These are phyloP conservation scores for Naumovozyma dairenensis DNA, from an alignment of 805 yeast species.

Conservation along the genomic window DNA sequence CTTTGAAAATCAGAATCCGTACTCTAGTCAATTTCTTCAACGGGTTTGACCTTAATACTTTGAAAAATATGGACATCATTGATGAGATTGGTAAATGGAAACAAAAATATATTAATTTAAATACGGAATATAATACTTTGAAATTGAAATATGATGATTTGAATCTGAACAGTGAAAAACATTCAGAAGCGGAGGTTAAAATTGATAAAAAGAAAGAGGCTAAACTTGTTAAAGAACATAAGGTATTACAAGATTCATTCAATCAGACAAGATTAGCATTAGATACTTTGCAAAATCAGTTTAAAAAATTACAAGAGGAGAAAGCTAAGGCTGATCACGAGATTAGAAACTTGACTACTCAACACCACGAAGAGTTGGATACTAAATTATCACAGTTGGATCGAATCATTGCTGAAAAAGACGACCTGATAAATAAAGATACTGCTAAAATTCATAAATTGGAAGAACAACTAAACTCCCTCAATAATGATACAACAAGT, in stretches of 20 bases:
- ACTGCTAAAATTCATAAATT: too few species aligned
- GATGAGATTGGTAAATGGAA: slow-evolving; percentile 4
- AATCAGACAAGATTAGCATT: not conserved
- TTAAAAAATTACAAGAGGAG: not conserved
- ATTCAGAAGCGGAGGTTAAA: not conserved
- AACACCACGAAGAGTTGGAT: not conserved
- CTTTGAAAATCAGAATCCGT: slow-evolving; percentile 20
- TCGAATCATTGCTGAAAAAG: too few species aligned
- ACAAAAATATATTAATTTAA: slow-evolving; percentile 1
- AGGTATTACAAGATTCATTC: not conserved
- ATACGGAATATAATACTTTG: not conserved
- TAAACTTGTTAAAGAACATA: not conserved
- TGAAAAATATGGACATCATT: slow-evolving; percentile 13
- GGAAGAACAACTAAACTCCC: too few species aligned
- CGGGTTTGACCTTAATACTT: slow-evolving; percentile 19
- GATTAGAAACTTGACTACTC: too few species aligned
- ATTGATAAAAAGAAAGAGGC: not conserved
- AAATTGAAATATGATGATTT: not conserved
- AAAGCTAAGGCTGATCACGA: too few species aligned
- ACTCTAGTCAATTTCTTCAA: slow-evolving; percentile 24
- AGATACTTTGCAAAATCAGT: not conserved
- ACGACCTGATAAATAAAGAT: too few species aligned
- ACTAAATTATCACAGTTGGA: too few species aligned
- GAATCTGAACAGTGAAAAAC: not conserved
- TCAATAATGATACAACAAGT: too few species aligned